Conservation (phyloP, 352 stramenopile species). For the Pythium rishiriense region DNA sequence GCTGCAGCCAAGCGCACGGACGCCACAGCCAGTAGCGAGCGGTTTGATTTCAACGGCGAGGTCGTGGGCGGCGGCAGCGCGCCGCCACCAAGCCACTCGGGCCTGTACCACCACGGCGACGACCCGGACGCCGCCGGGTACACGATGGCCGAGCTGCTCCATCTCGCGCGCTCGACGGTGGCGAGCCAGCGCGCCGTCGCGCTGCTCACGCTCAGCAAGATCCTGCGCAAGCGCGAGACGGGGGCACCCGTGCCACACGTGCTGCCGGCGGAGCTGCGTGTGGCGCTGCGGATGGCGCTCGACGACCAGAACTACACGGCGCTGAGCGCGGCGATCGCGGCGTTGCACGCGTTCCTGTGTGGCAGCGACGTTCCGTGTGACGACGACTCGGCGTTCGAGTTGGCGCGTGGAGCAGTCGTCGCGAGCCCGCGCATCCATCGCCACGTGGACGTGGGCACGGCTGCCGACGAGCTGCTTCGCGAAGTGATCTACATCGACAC, state of each 20-base stretch:
- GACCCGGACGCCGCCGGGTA: slow-evolving; percentile 71
- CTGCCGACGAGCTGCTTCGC: slow-evolving; percentile 22
- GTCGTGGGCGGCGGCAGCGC: slow-evolving; percentile 4
- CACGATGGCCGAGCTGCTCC: slow-evolving; percentile 69
- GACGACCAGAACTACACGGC: slow-evolving; percentile 42
- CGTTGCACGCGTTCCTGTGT: slow-evolving; percentile 32
- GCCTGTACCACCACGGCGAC: slow-evolving; percentile 81
- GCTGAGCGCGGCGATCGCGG: slow-evolving; percentile 29
- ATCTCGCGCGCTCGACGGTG: slow-evolving; percentile 70
- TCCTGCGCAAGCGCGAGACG: slow-evolving; percentile 39
- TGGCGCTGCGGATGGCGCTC: slow-evolving; percentile 32
- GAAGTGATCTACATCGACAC: slow-evolving; percentile 33
- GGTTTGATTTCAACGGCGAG: slow-evolving; percentile 71
- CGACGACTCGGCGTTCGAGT: slow-evolving; percentile 8
- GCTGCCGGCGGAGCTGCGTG: slow-evolving; percentile 26
- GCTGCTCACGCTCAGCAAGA: slow-evolving; percentile 59
- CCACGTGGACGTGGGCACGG: slow-evolving; percentile 23
- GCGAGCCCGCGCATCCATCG: slow-evolving; percentile 16
- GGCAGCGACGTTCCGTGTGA: neutral
- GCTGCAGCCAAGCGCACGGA: slow-evolving; percentile 20
- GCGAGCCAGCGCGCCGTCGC: slow-evolving; percentile 72
- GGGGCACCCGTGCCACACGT: neutral
- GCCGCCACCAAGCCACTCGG: slow-evolving; percentile 48
- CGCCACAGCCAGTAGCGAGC: slow-evolving; percentile 42
- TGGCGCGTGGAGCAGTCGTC: slow-evolving; percentile 8